Base-by-base conservation (phyloP, 495 filamentous ascomycete species). In the Neurospora pannonica region DNA sequence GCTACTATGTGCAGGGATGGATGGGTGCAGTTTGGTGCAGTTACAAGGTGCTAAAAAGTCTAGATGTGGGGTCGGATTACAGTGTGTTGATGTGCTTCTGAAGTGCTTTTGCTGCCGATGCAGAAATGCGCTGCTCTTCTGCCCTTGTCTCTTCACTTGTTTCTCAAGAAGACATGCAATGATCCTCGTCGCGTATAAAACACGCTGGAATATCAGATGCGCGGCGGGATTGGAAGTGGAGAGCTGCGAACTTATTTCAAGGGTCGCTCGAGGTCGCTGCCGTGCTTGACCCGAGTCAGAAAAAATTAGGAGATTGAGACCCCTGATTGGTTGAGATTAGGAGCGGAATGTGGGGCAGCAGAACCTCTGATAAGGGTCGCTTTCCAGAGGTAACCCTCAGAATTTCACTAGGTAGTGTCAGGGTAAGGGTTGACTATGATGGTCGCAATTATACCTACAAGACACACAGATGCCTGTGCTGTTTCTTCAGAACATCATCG, bases 291-390 rank as follows among this genome's bases (percentile, higher is more conserved):
- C 21, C 11, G 10, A 54, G 46, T 24, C 21, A 54, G 46, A 15
- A 67, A 67, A 73, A 36, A 62, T 62, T 43, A 9, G 36, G 67
- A 17, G 46, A 76, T 76, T 75, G 69, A 46, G 9, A 2, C 24
- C 34, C 9, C 15, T 71, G 74, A 74, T 74, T 77, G 76, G 70
- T n/a, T 67, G 3, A 69, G n/a, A 0, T 0, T 34, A 2, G 2
- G 3, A 1, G 24, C 24, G 13, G 54, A 62, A 17, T 34, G 54
- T 67, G 28, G 54, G 54, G 54, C 15, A 67, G 13, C 2, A 17
- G 24, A 3, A 7, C 0, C 7, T 67, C 21, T 4, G 54, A 62
- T 31, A 62, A 60, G 54, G 11, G 24, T 62, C 13, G 54, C 1
- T 31, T 31, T 1, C 13, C 11, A 2, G 5, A 24, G 46, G 5